Evolutionary conservation across 352 stramenopile genomes (phyloP), one percentile per base, ranked within the genome.

Genomic region (Ochromonadaceae sp.): DNA sequence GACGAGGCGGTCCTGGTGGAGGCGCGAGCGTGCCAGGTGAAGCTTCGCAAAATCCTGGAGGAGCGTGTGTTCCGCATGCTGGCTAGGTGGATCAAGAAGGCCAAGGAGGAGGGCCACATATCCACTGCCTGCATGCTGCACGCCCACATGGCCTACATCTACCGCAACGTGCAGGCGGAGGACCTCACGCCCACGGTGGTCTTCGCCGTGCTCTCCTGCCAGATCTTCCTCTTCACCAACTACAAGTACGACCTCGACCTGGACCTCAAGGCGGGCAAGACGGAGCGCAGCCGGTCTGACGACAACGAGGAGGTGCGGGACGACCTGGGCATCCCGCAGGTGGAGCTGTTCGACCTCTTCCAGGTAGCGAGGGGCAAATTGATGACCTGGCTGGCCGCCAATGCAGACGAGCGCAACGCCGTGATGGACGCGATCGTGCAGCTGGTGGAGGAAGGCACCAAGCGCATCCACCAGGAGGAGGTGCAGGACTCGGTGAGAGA

Each of bases 281-380:
- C 20, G 55, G 67, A 67, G 62, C 34, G 48, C 62, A 10, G 17
- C 28, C 22, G 42, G 10, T n/a, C n/a, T n/a, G 55, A 59, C 7
- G 65, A 70, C 34, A 59, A 66, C 43, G 66, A 60, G 26, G 65
- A 42, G 10, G 34, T 30, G 31, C 40, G 31, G 10, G 39, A 41
- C 39, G 41, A 70, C 9, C 55, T 76, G 10, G 55, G 86, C 65
- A 83, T 94, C 41, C 75, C 84, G 28, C 82, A 91, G 62, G 85
- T 80, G 22, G 85, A 93, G 69, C 77, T 93, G 36, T 92, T 92
- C 57, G 83, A 91, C 67, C 79, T 89, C 20, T 86, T 92, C 59
- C 81, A 88, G 58, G 68, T 65, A 0, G 81, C 88, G 68, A 70
- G 82, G n/a, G 81, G 80, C 43, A 82, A 87, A 66, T 77, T 93